Percentiles rank a stretch among this genome's conserved stretches.
phyloP scores from a whole-genome alignment of 2,329 filamentous ascomycete genomes.

The Microsporum audouinii region DNA sequence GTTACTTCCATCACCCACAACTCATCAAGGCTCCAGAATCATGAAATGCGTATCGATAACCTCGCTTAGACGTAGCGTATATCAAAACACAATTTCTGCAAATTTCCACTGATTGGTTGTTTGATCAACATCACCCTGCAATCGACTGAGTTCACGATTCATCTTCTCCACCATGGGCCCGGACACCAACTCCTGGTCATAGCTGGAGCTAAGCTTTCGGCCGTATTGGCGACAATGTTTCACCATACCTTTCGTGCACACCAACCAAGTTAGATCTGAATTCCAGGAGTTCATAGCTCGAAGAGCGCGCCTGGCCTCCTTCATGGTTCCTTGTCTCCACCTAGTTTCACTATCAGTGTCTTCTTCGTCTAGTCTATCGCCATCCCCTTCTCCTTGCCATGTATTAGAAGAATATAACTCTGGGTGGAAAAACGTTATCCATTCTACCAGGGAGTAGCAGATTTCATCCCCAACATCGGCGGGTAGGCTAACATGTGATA shows the following conservation, averaged over 20 bases:
- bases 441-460: conserved; percentile 28
- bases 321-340: conserved; percentile 10
- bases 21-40: neutral
- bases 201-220: neutral
- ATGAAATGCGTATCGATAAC: neutral
- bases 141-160: neutral
- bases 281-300: conserved; percentile 34
- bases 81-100: conserved; percentile 19
- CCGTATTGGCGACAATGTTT: neutral
- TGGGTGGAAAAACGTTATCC: conserved; percentile 28
- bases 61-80: neutral
- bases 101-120: conserved; percentile 17
- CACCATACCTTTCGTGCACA: conserved; percentile 21
- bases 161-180: neutral
- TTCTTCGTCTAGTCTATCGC: neutral
- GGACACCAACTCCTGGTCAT: too few relatives aligned
- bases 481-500: conserved; percentile 31
- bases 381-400: conserved; percentile 4
- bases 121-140: neutral
- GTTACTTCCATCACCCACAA: neutral
- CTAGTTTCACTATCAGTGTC: conserved; percentile 23
- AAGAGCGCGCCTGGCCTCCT: conserved; percentile 23
- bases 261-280: conserved; percentile 32
- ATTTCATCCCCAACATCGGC: conserved; percentile 32
- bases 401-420: conserved; percentile 23